Base-by-base conservation (phyloP, 2,329 filamentous ascomycete genomes). In the Chrysoporthe cubensis region DNA sequence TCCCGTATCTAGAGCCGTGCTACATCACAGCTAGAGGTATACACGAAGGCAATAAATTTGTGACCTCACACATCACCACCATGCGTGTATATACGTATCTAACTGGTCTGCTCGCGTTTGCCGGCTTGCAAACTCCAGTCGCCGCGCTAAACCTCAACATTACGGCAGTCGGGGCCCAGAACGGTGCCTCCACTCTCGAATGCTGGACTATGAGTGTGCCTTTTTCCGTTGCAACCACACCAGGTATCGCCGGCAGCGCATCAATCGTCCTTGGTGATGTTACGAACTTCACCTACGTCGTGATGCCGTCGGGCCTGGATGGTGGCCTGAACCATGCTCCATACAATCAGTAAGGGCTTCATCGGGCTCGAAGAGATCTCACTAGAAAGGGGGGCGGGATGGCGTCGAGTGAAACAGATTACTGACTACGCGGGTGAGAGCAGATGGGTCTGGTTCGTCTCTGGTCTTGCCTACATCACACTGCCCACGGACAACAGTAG, bases 201-300 rank as follows among this genome's bases (percentile, higher is more conserved):
- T 84, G 82, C 77, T 84, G 82, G 82, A 77, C 81, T 66, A 71
- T 84, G 8, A 71, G 75, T 3, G 50, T n/a, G 8, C 77, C 77
- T 14, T 81, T 81, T 65, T 42, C 69, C 5, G 69, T 69, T 1
- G 77, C 78, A 9, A 66, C 73, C 7, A 64, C 73, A n/a, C 65
- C 77, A 7, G 80, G 80, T 2, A 76, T 74, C 2, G 43, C 72
- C 1, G 80, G 80, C 3, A 69, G 78, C 0, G 64, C 72, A 8
- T 65, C 70, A 26, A 69, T 80, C 2, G 65, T 70, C 16, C 71
- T 83, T 6, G 80, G 80, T 5, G 65, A 73, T 18, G 60, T 73
- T 0, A 71, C 70, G 0, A 79, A 80, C 52, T 72, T 75, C 0
- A 76, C 76, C n/a, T 81, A 79, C 67, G 71, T 72, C 5, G 71